Conservation (phyloP, 169 alveolate species). For the Eimeria zaria region DNA sequence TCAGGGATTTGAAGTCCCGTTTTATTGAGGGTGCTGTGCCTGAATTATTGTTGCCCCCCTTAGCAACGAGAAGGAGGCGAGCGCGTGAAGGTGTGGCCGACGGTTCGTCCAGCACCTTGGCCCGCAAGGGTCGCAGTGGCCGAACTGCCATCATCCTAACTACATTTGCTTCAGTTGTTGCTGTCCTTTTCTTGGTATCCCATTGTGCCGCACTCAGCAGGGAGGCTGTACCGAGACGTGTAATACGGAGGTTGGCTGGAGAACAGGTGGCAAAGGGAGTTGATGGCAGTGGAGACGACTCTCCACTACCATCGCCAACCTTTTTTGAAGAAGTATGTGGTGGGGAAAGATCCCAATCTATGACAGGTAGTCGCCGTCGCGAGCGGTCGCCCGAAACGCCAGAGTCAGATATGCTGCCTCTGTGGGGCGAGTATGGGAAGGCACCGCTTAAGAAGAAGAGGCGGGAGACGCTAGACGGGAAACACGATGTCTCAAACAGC, state of each 20-base stretch:
- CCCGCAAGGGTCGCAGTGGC: not conserved
- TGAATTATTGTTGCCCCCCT: not conserved
- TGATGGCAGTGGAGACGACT: too few relatives aligned
- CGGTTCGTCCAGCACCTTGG: not conserved
- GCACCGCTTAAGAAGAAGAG: not conserved
- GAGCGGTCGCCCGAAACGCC: not conserved
- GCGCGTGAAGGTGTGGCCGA: not conserved
- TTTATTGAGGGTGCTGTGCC: not conserved
- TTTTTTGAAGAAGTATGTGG: not conserved
- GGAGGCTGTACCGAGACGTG: not conserved
- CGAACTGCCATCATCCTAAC: not conserved
- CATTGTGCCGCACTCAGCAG: not conserved
- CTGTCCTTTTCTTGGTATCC: not conserved
- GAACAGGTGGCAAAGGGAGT: not conserved
- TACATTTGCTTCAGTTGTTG: slow-evolving; percentile 12
- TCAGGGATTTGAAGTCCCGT: not conserved
- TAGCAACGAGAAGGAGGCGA: not conserved
- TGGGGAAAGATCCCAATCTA: not conserved
- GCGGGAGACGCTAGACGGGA: not conserved
- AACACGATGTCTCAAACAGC: not conserved
- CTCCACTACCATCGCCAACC: too few relatives aligned
- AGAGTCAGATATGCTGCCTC: not conserved
- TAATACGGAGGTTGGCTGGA: not conserved
- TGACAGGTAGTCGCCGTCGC: not conserved
- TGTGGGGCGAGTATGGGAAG: not conserved